These are phyloP conservation scores for Claviceps monticola DNA, from an alignment of 2,329 filamentous ascomycete species.

Conservation along the genomic window DNA sequence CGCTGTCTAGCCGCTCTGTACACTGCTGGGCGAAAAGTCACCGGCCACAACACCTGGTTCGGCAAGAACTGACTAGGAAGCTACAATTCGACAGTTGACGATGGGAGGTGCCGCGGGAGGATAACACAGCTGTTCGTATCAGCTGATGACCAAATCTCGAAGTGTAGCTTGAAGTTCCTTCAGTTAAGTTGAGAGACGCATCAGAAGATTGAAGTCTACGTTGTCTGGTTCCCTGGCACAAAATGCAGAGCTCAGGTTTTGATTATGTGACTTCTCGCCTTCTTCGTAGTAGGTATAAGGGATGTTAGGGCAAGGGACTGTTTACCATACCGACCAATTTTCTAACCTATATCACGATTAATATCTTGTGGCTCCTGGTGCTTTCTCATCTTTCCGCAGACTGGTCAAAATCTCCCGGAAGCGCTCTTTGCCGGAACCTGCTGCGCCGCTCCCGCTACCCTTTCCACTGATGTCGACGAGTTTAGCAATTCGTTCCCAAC, in stretches of 20 bases:
- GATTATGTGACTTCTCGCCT: neutral
- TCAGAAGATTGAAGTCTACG: neutral
- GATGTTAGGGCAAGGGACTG: neutral
- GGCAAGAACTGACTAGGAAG: slow-evolving; percentile 37
- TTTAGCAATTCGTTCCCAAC: slow-evolving; percentile 97
- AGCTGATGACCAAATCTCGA: neutral
- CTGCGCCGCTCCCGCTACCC: slow-evolving; percentile 71
- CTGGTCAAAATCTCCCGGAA: slow-evolving; percentile 84
- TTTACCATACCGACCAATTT: no score
- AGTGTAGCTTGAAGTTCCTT: neutral
- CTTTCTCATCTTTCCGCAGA: slow-evolving; percentile 87
- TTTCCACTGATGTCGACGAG: slow-evolving; percentile 95
- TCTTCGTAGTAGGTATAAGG: neutral
- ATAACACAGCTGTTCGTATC: neutral
- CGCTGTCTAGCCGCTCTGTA: slow-evolving; percentile 42
- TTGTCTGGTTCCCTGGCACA: neutral
- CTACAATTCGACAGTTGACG: neutral
- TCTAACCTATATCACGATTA: slow-evolving; percentile 26
- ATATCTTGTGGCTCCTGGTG: slow-evolving; percentile 51
- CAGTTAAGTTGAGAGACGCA: neutral
- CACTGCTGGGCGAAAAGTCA: slow-evolving; percentile 58
- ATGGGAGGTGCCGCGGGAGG: neutral
- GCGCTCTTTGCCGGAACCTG: slow-evolving; percentile 85
- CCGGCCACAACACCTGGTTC: slow-evolving; percentile 72
- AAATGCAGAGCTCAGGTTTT: no score